Evolutionary conservation across 2,329 filamentous ascomycete species (phyloP).

Genomic region (Ophiostoma fasciatum): DNA sequence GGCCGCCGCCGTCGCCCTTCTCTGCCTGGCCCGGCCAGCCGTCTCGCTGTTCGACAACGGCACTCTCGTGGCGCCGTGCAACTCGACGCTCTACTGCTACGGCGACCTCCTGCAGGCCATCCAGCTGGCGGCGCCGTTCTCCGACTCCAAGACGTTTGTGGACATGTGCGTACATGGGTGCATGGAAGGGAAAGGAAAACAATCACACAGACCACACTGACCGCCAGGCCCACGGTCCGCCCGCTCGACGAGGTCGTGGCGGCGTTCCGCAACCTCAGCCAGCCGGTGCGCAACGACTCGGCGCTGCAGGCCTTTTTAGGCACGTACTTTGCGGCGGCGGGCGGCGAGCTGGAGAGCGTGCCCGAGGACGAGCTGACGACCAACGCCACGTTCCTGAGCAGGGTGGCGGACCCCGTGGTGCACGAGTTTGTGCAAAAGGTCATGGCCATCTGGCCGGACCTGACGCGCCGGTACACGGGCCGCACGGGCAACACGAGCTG

Average conservation of each 20-base stretch:
- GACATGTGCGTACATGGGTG: constrained; percentile 37
- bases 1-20: constrained; percentile 12
- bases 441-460: constrained; percentile 54
- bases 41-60: constrained; percentile 43
- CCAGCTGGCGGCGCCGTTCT: constrained; percentile 47
- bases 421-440: constrained; percentile 47
- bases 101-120: constrained; percentile 48
- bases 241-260: constrained; percentile 44
- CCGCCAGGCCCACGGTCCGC: constrained; percentile 38
- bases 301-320: constrained; percentile 46
- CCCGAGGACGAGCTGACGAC: constrained; percentile 35
- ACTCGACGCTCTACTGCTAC: constrained; percentile 53
- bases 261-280: constrained; percentile 43
- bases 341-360: constrained; percentile 44
- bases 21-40: constrained; percentile 13
- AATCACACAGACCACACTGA: neutral
- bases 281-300: constrained; percentile 48
- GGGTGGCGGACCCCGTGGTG: constrained; percentile 41
- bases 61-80: constrained; percentile 46
- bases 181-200: neutral
- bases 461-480: constrained; percentile 44
- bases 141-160: constrained; percentile 57
- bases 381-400: constrained; percentile 41
- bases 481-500: constrained; percentile 27
- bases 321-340: constrained; percentile 48